A percentile compares a stretch with the other conserved stretches of the same genome.
Evolutionary conservation across 139 green algal species (phyloP).

Genomic region (Chlorella sp.): DNA sequence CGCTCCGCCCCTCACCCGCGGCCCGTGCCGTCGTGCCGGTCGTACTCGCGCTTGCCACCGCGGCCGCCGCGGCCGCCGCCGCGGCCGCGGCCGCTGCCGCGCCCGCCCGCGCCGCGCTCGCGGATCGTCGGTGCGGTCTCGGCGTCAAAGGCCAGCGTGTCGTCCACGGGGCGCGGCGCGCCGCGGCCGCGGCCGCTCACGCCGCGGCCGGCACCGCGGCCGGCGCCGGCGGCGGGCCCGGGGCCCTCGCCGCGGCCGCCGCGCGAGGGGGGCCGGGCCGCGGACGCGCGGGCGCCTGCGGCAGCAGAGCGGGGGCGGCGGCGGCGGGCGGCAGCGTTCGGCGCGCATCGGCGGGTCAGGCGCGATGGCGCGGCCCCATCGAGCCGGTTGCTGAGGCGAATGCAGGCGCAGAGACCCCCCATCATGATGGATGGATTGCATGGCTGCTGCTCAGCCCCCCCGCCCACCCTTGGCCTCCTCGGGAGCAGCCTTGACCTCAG

Average conservation of each 20-base stretch:
- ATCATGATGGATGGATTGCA: too few species aligned
- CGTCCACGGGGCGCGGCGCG: neutral
- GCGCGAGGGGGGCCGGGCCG: too few species aligned
- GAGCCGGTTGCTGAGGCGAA: too few species aligned
- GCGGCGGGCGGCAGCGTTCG: too few species aligned
- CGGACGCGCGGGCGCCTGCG: too few species aligned
- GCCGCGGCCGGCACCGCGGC: slow-evolving; percentile 18
- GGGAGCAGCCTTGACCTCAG: too few species aligned
- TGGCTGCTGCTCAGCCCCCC: too few species aligned
- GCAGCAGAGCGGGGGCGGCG: too few species aligned
- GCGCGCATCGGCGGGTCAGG: too few species aligned
- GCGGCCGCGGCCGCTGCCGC: neutral
- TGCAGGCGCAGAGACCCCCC: too few species aligned
- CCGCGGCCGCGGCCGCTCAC: neutral
- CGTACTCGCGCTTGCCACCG: slow-evolving; percentile 69
- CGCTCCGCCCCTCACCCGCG: slow-evolving; percentile 59
- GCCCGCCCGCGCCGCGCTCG: neutral
- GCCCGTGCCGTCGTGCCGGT: slow-evolving; percentile 82
- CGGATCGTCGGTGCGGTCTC: slow-evolving; percentile 13
- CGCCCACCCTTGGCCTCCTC: too few species aligned
- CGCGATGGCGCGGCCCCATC: too few species aligned
- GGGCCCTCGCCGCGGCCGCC: slow-evolving; percentile 1
- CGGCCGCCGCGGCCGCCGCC: slow-evolving; percentile 3
- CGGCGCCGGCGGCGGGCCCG: slow-evolving; percentile 1
- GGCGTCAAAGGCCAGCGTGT: slow-evolving; percentile 22